These are phyloP conservation scores for Lagenidium sp. DNA, from an alignment of 352 stramenopile genomes.

Conservation along the genomic window DNA sequence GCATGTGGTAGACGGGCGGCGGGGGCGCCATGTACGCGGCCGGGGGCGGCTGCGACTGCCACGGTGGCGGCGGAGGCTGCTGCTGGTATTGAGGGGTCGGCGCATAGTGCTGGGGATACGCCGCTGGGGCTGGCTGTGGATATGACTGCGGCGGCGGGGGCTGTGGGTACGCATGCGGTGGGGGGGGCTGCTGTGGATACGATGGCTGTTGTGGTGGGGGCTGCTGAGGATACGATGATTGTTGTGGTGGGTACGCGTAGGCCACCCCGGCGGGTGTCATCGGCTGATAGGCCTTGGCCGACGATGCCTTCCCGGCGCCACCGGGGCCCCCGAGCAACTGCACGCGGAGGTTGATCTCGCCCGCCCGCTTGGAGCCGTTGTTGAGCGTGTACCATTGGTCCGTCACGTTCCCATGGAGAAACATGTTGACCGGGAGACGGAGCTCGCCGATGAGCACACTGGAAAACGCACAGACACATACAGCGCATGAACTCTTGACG, in stretches of 20 bases:
- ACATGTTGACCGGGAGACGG: conserved; percentile 65
- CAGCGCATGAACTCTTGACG: neutral
- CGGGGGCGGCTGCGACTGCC: conserved; percentile 1
- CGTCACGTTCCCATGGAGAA: conserved; percentile 45
- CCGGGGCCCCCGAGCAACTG: conserved; percentile 32
- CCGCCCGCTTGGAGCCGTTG: conserved; percentile 40
- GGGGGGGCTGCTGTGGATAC: too few relatives aligned
- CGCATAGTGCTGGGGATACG: too few relatives aligned
- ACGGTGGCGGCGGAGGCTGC: neutral
- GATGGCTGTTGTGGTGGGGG: conserved; percentile 1
- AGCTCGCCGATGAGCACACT: conserved; percentile 70
- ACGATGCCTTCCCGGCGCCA: neutral
- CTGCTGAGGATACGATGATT: too few relatives aligned
- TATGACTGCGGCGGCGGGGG: conserved; percentile 19
- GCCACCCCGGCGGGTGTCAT: neutral
- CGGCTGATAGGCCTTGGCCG: neutral
- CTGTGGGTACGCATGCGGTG: conserved; percentile 8
- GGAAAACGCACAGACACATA: neutral
- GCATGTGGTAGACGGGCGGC: conserved; percentile 6
- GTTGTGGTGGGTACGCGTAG: too few relatives aligned
- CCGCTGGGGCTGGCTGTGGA: too few relatives aligned
- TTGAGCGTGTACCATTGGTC: conserved; percentile 82
- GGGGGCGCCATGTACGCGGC: conserved; percentile 4
- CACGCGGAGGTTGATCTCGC: conserved; percentile 78
- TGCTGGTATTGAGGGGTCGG: conserved; percentile 12